Evolutionary conservation across 108 stramenopile genomes (phyloP), one percentile per base, ranked within the genome.

Genomic region (Cyclotella cryptica): DNA sequence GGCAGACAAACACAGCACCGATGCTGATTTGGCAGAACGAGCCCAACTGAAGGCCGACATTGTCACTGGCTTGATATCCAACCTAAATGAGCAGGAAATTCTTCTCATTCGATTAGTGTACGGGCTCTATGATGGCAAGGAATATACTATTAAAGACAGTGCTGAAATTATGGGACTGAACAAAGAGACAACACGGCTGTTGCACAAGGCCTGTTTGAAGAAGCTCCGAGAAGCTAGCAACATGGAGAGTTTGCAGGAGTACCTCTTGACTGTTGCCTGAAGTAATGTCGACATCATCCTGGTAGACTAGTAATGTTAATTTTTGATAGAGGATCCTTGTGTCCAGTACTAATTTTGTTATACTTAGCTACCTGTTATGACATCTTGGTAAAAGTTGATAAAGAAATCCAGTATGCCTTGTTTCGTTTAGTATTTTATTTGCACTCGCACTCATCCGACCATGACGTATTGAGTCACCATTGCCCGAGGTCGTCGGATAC

Each of bases 161-260:
- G 91, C 92, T 24, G 85, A 83, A 12, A 88, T 80, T 42, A 92
- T 96, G 91, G 95, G 92, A 11, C 58, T 93, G n/a, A 88, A 88
- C 77, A 74, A 86, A 49, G 86, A 91, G 28, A 84, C 87, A 4
- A 85, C 81, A 15, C 75, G 90, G 44, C 77, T 88, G 59, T 62
- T 93, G 69, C 86, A 89, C 44, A 70, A 84, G 51, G 63, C 65
- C 17, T 92, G 91, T 80, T 72, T 96, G 68, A 84, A 86, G 55
- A 93, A 93, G 77, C 73, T 96, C 52, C 81, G 90, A 53, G 83
- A 89, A 72, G 94, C 94, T 7, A 81, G 84, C 40, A 87, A 93
- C 39, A 85, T 86, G 60, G 91, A 88, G 55, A 88, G 88, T 66
- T 76, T 95, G 51, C 85, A 93, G 72, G 92, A 95, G 64, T 95